Conservation (phyloP, 2,329 filamentous ascomycete species). For the Teratosphaeria destructans region DNA sequence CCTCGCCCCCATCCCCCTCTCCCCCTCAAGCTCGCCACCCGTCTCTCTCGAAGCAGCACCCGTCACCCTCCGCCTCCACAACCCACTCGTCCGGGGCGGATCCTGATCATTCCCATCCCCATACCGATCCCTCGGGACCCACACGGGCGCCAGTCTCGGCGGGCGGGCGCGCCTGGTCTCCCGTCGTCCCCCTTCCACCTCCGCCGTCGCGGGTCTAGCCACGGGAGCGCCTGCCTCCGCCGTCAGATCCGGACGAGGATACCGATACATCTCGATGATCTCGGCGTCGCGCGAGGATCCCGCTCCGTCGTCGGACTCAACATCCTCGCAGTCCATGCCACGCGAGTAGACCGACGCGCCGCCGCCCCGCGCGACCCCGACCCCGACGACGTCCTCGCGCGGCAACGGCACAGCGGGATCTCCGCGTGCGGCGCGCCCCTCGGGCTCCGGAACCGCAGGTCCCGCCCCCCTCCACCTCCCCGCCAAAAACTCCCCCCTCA, state of each 20-base stretch:
- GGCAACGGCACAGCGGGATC: no score
- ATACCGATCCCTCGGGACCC: conserved; percentile 1
- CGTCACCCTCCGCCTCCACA: background rate
- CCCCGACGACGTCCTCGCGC: background rate
- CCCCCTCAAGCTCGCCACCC: background rate
- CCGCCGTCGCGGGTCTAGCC: background rate
- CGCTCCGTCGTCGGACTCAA: background rate
- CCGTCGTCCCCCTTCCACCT: no score
- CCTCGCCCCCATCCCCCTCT: no score
- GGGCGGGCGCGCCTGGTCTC: background rate
- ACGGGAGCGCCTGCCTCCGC: background rate
- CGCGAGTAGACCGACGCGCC: background rate
- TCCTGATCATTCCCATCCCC: background rate
- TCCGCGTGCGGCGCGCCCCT: no score
- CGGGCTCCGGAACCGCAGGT: no score
- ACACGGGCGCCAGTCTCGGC: background rate
- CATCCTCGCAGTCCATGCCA: background rate
- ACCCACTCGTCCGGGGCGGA: conserved; percentile 1
- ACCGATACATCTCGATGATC: conserved; percentile 4
- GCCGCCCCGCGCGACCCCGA: background rate
- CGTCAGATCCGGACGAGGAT: background rate
- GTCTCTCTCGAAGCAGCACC: background rate
- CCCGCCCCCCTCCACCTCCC: no score
- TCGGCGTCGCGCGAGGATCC: no score
- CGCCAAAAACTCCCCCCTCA: no score